Conservation (phyloP, 1,284 basidiomycete genomes). For the Trichosporon sp. region DNA sequence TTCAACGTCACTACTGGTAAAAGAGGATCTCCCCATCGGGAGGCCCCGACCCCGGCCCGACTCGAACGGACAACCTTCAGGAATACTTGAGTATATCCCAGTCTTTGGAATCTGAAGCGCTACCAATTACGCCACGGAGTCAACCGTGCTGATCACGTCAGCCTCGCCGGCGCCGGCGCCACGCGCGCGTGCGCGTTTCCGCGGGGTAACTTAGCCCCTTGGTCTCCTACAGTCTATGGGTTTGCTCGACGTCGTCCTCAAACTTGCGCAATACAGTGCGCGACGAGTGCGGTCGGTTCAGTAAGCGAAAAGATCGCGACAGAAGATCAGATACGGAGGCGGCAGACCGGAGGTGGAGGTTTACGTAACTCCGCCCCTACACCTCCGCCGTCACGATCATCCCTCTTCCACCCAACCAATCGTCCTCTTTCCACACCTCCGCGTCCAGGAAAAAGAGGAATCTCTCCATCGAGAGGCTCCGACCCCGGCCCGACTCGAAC, state of each 20-base stretch:
- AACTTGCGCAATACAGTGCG: no score
- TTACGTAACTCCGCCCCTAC: no score
- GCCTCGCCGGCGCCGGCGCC: no score
- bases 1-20: not conserved
- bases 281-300: no score
- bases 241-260: no score
- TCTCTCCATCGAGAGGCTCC: conserved; percentile 5
- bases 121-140: conserved; percentile 2
- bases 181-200: not conserved
- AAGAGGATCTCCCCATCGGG: conserved; percentile 2
- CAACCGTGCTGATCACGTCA: not conserved
- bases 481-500: conserved; percentile 11
- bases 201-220: no score
- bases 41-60: conserved; percentile 3
- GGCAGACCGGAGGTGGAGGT: no score
- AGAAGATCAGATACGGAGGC: no score
- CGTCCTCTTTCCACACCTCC: not conserved
- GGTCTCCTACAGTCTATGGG: no score
- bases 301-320: no score
- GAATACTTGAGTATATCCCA: not conserved
- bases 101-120: not conserved
- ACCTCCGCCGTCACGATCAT: no score
- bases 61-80: conserved; percentile 10
- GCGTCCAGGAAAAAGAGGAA: not conserved
- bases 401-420: not conserved